A percentile compares a stretch with the other conserved stretches of the same genome.
phyloP scores from a whole-genome alignment of 805 yeast genomes.

The Yueomyces sinensis region DNA sequence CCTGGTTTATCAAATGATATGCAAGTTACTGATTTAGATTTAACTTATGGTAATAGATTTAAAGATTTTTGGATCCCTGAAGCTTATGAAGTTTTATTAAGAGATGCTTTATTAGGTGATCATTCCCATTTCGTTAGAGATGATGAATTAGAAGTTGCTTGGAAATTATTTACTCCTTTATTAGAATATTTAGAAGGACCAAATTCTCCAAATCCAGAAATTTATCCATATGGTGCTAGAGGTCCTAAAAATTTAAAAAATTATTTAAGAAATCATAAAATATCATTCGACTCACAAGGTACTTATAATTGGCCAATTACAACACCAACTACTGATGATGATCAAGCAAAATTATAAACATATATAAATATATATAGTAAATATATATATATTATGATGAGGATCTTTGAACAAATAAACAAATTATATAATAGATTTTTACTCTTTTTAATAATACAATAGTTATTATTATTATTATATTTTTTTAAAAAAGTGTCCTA shows the following conservation, averaged over 20 bases:
- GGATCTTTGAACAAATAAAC: too few relatives aligned
- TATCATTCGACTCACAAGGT: conserved; percentile 43
- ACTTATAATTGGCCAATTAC: conserved; percentile 89
- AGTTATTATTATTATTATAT: too few relatives aligned
- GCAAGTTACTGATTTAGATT: conserved; percentile 78
- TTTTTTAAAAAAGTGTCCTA: too few relatives aligned
- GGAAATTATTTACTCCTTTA: conserved; percentile 89
- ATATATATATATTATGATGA: too few relatives aligned
- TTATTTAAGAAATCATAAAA: conserved; percentile 60
- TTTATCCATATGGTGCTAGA: conserved; percentile 81
- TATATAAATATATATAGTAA: too few relatives aligned
- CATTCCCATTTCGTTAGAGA: conserved; percentile 97
- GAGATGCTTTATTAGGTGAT: conserved; percentile 82
- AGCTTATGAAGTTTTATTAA: conserved; percentile 90
- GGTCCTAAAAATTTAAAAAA: conserved; percentile 60
- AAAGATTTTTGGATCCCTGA: conserved; percentile 90
- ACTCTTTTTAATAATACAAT: too few relatives aligned
- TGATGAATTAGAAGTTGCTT: conserved; percentile 87
- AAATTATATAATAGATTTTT: too few relatives aligned
- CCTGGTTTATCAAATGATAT: conserved; percentile 84
- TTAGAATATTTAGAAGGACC: conserved; percentile 65
- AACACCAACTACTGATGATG: conserved; percentile 25
- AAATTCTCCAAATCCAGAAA: conserved; percentile 49
- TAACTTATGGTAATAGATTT: conserved; percentile 73
- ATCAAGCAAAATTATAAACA: too few relatives aligned